phyloP scores from a whole-genome alignment of 2,329 filamentous ascomycete genomes.

The Colletotrichum noveboracense region DNA sequence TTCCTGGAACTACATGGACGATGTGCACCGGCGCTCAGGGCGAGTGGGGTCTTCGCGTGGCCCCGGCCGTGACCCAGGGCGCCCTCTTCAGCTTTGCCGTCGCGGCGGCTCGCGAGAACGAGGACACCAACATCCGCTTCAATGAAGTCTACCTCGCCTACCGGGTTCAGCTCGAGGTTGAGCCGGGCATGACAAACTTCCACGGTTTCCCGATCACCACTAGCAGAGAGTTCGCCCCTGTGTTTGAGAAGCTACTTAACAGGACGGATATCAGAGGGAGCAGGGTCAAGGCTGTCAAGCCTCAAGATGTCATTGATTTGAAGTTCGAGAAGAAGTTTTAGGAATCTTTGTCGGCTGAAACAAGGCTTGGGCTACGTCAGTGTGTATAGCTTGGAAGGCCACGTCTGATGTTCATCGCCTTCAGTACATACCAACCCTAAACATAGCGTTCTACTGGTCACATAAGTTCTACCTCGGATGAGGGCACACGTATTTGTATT shows the following conservation, averaged over 20 bases:
- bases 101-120: conserved; percentile 32
- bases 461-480: neutral
- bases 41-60: conserved; percentile 23
- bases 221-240: neutral
- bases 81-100: conserved; percentile 38
- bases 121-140: conserved; percentile 38
- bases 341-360: neutral
- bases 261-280: neutral
- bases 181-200: neutral
- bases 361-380: neutral
- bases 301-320: neutral
- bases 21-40: conserved; percentile 35
- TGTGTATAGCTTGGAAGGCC: neutral
- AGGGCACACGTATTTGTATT: neutral
- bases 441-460: neutral
- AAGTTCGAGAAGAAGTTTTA: neutral
- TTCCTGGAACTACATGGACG: conserved; percentile 33
- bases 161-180: conserved; percentile 31
- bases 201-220: neutral
- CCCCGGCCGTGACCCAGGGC: conserved; percentile 37
- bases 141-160: conserved; percentile 41
- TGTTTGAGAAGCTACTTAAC: conserved; percentile 1
- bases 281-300: neutral
- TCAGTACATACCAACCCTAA: neutral
- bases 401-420: neutral